phyloP scores from a whole-genome alignment of 1,284 basidiomycete species.

The Cryptococcus neoformans region DNA sequence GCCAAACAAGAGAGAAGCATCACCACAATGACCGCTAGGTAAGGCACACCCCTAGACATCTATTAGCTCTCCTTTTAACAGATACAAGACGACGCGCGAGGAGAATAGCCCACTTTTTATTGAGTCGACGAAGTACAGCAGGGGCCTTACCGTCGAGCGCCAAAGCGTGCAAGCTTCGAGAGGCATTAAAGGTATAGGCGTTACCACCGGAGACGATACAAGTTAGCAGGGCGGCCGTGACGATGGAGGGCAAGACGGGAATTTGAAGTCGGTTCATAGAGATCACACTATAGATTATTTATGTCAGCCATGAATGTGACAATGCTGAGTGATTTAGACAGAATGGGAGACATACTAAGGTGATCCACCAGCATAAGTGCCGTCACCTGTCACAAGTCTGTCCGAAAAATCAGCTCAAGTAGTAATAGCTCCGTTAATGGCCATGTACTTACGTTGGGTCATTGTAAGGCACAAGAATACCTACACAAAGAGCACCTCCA shows the following conservation, averaged over 20 bases:
- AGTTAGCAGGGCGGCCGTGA: constrained; percentile 43
- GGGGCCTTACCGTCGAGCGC: constrained; percentile 35
- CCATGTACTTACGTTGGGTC: constrained; percentile 3
- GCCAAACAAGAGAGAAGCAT: constrained; percentile 27
- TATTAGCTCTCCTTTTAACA: not conserved
- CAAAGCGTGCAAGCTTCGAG: constrained; percentile 33
- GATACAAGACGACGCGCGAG: too few relatives aligned
- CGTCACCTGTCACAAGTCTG: constrained; percentile 4
- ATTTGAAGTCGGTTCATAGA: constrained; percentile 45
- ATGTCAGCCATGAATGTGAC: constrained; percentile 20
- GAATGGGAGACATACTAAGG: constrained; percentile 13
- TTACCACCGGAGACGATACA: constrained; percentile 44
- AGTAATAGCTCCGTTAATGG: too few relatives aligned
- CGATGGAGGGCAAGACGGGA: constrained; percentile 37
- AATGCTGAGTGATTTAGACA: not conserved
- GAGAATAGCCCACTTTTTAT: constrained; percentile 4
- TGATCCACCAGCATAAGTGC: constrained; percentile 18
- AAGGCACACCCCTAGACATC: constrained; percentile 20
- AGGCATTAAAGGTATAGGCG: constrained; percentile 31
- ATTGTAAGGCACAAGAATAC: constrained; percentile 23
- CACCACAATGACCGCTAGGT: constrained; percentile 23
- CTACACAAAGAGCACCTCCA: constrained; percentile 30
- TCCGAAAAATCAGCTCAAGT: not conserved
- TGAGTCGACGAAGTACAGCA: constrained; percentile 23
- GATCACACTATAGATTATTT: constrained; percentile 23